Evolutionary conservation across 768 basidiomycete species (phyloP).

Genomic region (Vararia minispora): DNA sequence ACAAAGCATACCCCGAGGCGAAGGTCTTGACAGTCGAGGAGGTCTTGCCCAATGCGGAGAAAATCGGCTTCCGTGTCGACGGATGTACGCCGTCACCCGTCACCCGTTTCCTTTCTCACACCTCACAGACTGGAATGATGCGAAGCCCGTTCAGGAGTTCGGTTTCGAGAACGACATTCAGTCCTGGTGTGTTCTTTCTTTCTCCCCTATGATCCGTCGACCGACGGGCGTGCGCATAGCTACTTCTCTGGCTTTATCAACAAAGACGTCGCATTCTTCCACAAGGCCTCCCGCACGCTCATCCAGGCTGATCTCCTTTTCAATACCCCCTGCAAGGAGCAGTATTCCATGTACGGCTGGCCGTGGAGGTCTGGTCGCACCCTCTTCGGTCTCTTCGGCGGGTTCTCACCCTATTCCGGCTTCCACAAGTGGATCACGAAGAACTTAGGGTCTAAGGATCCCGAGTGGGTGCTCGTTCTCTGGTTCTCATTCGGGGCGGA

Average conservation of each 20-base stretch:
- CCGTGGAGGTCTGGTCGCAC: conserved; percentile 16
- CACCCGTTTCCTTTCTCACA: too few relatives aligned
- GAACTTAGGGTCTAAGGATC: conserved; percentile 5
- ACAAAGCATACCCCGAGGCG: conserved; percentile 58
- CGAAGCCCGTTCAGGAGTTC: conserved; percentile 41
- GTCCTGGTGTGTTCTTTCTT: conserved; percentile 16
- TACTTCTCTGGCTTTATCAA: conserved; percentile 64
- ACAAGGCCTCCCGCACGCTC: conserved; percentile 56
- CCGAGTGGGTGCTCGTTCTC: conserved; percentile 1
- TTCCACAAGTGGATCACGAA: conserved; percentile 2
- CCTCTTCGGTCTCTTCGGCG: background rate
- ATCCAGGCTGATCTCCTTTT: conserved; percentile 77
- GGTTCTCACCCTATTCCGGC: background rate
- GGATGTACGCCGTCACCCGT: too few relatives aligned
- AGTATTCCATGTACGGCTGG: conserved; percentile 5
- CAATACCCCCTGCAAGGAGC: conserved; percentile 73
- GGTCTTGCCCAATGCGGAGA: conserved; percentile 38
- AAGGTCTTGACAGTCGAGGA: conserved; percentile 61
- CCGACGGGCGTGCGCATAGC: conserved; percentile 20
- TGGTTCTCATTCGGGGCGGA: too few relatives aligned
- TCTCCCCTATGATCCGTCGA: background rate
- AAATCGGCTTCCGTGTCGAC: conserved; percentile 16
- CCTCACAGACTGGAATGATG: conserved; percentile 21
- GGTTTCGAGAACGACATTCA: conserved; percentile 60
- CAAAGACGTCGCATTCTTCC: conserved; percentile 79